Evolutionary conservation across 495 filamentous ascomycete genomes (phyloP), one percentile per base, ranked within the genome.

Genomic region (Xylaria acuta): DNA sequence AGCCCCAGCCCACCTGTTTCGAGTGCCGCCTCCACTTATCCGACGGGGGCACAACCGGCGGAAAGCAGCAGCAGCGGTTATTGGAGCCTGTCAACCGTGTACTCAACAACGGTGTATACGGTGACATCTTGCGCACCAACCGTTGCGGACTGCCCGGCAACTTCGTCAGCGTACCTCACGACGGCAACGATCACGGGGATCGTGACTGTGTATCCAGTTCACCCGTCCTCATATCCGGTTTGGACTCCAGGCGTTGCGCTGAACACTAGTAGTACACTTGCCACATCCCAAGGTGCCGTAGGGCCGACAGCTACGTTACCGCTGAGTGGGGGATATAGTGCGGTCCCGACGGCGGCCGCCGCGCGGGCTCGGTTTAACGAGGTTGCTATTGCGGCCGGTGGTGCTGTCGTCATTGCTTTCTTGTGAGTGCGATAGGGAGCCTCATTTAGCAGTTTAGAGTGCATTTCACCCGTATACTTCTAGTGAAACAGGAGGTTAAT

Each of bases 141-240:
- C 7, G 86, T 90, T 14, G 87, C 86, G 67, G 76, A 88, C 75
- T 92, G 90, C 82, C 89, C 88, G 9, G 85, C 84, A 27, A 69
- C 51, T 22, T 25, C 53, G 38, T 27, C 53, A 32, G 11, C 66
- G 25, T 59, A 69, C 27, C 8, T 59, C 22, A 56, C 49, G 4
- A 67, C 47, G 2, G 22, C 25, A 30, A 40, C 49, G 1, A 11
- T 27, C 22, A 47, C 64, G 1, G 32, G 56, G 8, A 67, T 30
- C 22, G 66, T n/a, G 53, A 45, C 53, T 7, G 53, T 69, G 27
- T 58, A 59, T 18, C 67, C 67, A 4, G 40, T 59, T 2, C 12
- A 36, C 16, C 40, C 51, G 22, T n/a, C 67, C 3, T 45, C 53
- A 59, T 69, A 58, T 16, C 53, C 67, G 16, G 65, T 30, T 25